Base-by-base conservation (phyloP, 345 rosid genomes). In the Moringa oleifera region DNA sequence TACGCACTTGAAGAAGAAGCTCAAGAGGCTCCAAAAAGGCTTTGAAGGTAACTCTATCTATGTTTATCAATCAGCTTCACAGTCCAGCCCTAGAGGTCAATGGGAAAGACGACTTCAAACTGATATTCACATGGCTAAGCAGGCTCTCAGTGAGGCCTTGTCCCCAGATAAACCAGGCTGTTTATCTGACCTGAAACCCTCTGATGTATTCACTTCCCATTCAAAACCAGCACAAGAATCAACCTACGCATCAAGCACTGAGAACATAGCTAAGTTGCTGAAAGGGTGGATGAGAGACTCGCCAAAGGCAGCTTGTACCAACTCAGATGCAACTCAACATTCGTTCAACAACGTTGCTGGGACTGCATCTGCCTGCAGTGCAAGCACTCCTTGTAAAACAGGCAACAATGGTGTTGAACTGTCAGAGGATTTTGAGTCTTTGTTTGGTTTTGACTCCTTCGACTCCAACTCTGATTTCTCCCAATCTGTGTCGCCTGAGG, bases 41-140 rank as follows among this genome's bases (percentile, higher is more conserved):
- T 41, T 19, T 20, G 75, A 55, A 57, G 70, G 10, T n/a, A 57
- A 64, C 7, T 46, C 36, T 7, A 33, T 5, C 5, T 5, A 33
- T 4, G 37, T 5, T 41, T 7, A 41, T 41, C 47, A 41, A 33
- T 41, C 47, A 41, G 20, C 67, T 25, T 54, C 78, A 20, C 51
- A 66, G 45, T 52, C 73, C 33, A 74, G 76, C 54, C 73, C 81
- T 7, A 81, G 90, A 72, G 96, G 93, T 15, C 96, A 84, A 46
- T 86, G 93, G 96, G 96, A 89, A 73, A 84, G 87, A 54, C 69
- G 82, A 56, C 83, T 89, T 12, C 92, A 89, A 65, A 80, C 90
- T 13, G 92, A 89, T 59, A 89, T 86, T 28, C 81, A 84, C 66
- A 73, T 67, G 74, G 93, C 93, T 0, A 82, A 71, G 54, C 81